Evolutionary conservation across 106 monocot species (phyloP).

Genomic region (Posidonia australis): DNA sequence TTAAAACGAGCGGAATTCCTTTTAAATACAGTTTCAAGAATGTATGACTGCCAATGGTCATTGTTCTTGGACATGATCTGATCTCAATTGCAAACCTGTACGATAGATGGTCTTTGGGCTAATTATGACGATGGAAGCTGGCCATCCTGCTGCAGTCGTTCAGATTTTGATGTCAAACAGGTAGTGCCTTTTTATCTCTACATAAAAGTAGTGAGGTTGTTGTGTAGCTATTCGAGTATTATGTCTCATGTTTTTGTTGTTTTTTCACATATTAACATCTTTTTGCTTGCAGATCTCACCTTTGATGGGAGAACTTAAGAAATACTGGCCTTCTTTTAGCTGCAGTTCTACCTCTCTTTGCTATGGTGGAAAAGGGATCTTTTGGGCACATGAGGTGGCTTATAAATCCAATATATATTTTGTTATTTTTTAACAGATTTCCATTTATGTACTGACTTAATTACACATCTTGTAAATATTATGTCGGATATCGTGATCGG

Average conservation of each 20-base stretch:
- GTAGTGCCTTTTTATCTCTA: conserved; percentile 11
- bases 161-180: conserved; percentile 59
- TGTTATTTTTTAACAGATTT: neutral
- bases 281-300: conserved; percentile 47
- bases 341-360: conserved; percentile 64
- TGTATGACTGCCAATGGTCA: too few relatives aligned
- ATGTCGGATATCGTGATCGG: conserved; percentile 8
- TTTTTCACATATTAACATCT: neutral
- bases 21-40: too few relatives aligned
- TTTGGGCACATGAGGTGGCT: conserved; percentile 98
- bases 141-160: conserved; percentile 68
- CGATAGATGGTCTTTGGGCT: conserved; percentile 91
- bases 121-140: conserved; percentile 89
- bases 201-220: neutral
- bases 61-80: too few relatives aligned
- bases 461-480: conserved; percentile 17
- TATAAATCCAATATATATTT: neutral
- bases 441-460: neutral
- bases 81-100: too few relatives aligned
- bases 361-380: conserved; percentile 68
- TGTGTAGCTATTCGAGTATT: neutral
- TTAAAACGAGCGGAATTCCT: too few relatives aligned
- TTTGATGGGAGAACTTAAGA: conserved; percentile 44
- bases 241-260: neutral
- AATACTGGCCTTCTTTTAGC: conserved; percentile 87